Evolutionary conservation across 169 alveolate genomes (phyloP), one percentile per base, ranked within the genome.

Genomic region (Cryptosporidium parvum): DNA sequence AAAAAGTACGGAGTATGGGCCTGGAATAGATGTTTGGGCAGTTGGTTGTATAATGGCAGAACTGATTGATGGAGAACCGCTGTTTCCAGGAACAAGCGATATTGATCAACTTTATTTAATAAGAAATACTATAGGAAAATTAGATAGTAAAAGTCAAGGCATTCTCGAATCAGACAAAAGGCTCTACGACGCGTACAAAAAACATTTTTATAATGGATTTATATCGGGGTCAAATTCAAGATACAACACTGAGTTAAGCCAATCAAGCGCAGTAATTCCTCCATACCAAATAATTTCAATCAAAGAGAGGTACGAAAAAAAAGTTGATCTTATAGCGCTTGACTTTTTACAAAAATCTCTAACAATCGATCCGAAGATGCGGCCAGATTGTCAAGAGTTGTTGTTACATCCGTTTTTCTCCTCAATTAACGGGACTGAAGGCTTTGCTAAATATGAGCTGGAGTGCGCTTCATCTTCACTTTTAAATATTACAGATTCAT

Each of bases 21-120:
- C 92, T 70, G 96, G 92, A 91, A 96, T 96, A 1, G 98, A 96
- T 91, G 92, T 95, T 37, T 96, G 98, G 97, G 97, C 98, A n/a
- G 92, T 95, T 80, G 97, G 98, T 4, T 96, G 98, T 85, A 95
- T 96, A 18, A 95, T 96, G 98, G 98, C 97, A 21, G 99, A 97
- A 85, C 91, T 96, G 67, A 95, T 95, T 5, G 99, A 97, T 86
- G 98, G 98, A 12, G 94, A 96, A 62, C 99, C 99, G 9, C 94
- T 97, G 23, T 97, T 97, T 91, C 97, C 98, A 3, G 99, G 99
- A 0, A 97, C 96, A 86, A 93, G 93, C 70, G 98, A 96, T 85
- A 93, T 96, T n/a, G 98, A 96, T 70, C 94, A 96, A 72, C 85
- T 96, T 9, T 94, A 93, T 84, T 80, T 94, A 56, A 96, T 96